Base-by-base conservation (phyloP, 2,329 filamentous ascomycete genomes). In the Sporothrix pallida region DNA sequence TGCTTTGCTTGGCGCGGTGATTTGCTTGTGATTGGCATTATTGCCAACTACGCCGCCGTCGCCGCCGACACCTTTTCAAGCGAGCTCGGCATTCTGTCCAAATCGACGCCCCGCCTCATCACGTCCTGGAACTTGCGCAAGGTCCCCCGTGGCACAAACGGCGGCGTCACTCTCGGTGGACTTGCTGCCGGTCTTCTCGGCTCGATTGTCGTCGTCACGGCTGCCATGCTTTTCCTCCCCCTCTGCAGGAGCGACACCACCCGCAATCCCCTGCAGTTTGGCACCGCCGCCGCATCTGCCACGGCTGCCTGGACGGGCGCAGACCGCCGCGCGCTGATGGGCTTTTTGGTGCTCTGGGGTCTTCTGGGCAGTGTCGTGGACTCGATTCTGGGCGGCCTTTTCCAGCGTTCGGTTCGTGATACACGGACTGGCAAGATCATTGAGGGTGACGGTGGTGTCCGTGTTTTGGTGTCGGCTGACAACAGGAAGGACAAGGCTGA, bases 31-130 rank as follows among this genome's bases (percentile, higher is more conserved):
- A 79, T 92, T 23, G 90, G 90, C 13, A 90, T 92, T 77, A 88
- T 92, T 77, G 89, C 90, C 58, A 95, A 97, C 83, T 99, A 99
- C 79, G 95, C 94, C 37, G 93, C 93, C 68, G 94, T 97, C 10
- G 90, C 94, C 23, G 93, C 95, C 69, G 96, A 99, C 81, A 99
- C 96, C 0, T 96, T 98, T 81, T 95, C 93, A 73, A 97, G 94
- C 12, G 96, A 99, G 84, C 90, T 99, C 23, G 96, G 96, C 15
- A 99, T 99, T 73, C 86, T 99, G 13, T 92, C 95, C 7, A 89
- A 87, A 74, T 87, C 87, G 31, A 84, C 89, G 62, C 96, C 96
- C 9, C 90, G 95, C 50, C 88, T 99, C 52, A 95, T 99, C 80
- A 98, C 94, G 3, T 95, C 93, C 15, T 89, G 87, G 17, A 90